Evolutionary conservation across 1,139 yeast genomes (phyloP).

Genomic region (Yamadazyma atmosphaerica): DNA sequence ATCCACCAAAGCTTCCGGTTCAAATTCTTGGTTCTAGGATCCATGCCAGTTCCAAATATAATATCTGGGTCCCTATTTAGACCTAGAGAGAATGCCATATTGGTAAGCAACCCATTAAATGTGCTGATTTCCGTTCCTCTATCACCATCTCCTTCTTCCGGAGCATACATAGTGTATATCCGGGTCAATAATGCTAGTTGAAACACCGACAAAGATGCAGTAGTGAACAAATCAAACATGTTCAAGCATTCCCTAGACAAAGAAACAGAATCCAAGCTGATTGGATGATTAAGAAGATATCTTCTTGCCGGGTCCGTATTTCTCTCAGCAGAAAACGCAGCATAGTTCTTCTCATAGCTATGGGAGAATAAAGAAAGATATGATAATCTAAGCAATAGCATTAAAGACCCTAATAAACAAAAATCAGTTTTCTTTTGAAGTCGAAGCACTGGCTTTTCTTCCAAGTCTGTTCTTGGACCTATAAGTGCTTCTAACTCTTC

Average conservation of each 20-base stretch:
- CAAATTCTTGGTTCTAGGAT: conserved; percentile 28
- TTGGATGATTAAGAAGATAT: conserved; percentile 11
- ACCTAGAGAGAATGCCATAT: conserved; percentile 47
- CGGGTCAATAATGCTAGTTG: conserved; percentile 47
- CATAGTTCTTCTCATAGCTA: conserved; percentile 25
- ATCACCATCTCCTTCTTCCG: conserved; percentile 51
- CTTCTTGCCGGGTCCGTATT: conserved; percentile 12
- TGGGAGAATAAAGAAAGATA: conserved; percentile 30
- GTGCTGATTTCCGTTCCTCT: conserved; percentile 51
- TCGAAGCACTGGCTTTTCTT: conserved; percentile 15
- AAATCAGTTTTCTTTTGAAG: conserved; percentile 32
- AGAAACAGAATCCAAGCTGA: conserved; percentile 32
- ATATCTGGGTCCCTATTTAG: conserved; percentile 43
- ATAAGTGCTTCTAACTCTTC: conserved; percentile 21
- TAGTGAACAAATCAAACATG: conserved; percentile 36
- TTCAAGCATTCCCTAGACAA: conserved; percentile 39
- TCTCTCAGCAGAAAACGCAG: conserved; percentile 17
- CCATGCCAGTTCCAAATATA: conserved; percentile 29
- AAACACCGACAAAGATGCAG: conserved; percentile 46
- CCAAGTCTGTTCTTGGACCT: conserved; percentile 22
- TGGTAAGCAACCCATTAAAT: conserved; percentile 36
- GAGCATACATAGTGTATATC: conserved; percentile 41
- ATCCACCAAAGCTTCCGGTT: conserved; percentile 39
- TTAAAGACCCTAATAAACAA: conserved; percentile 31
- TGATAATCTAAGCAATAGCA: conserved; percentile 28